A percentile compares a stretch with the other conserved stretches of the same genome.
Evolutionary conservation across 257 asterid genomes (phyloP).

Genomic region (Nicotiana otophora): DNA sequence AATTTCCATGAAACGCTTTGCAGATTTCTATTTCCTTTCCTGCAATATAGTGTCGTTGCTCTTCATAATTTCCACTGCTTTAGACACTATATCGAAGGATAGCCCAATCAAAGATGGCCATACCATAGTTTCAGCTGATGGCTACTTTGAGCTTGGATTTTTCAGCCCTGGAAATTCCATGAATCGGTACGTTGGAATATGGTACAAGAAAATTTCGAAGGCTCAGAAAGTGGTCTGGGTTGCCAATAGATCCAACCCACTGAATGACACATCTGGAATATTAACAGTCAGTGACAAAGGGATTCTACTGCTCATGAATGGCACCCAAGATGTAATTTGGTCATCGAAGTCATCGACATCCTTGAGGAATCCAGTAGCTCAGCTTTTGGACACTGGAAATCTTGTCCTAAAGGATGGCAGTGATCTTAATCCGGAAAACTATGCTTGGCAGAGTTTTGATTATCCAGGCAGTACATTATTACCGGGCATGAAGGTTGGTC

Average conservation of each 20-base stretch:
- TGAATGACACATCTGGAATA: slow-evolving; percentile 7
- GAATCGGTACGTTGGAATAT: slow-evolving; percentile 9
- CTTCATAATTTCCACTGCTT: neutral
- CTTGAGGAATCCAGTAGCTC: slow-evolving; percentile 6
- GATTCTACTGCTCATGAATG: slow-evolving; percentile 1
- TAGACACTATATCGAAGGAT: neutral
- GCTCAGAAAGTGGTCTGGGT: slow-evolving; percentile 20
- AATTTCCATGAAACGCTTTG: slow-evolving; percentile 1
- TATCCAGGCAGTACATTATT: slow-evolving; percentile 10
- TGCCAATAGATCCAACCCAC: slow-evolving; percentile 20
- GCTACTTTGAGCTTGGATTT: slow-evolving; percentile 15
- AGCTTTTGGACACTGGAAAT: slow-evolving; percentile 20
- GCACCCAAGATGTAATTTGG: slow-evolving; percentile 11
- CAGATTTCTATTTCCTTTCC: neutral
- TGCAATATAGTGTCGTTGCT: neutral
- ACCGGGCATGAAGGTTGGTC: slow-evolving; percentile 19
- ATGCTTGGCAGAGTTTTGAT: slow-evolving; percentile 19
- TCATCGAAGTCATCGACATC: neutral
- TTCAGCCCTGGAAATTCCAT: slow-evolving; percentile 11
- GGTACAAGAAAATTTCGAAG: slow-evolving; percentile 5
- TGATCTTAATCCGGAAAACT: neutral
- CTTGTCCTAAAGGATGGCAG: slow-evolving; percentile 9
- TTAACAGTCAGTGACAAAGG: slow-evolving; percentile 6
- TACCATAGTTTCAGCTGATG: neutral
- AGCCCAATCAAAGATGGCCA: neutral